Evolutionary conservation across 192 early-diverging fungal species (phyloP).

Genomic region (Entomortierella beljakovae): DNA sequence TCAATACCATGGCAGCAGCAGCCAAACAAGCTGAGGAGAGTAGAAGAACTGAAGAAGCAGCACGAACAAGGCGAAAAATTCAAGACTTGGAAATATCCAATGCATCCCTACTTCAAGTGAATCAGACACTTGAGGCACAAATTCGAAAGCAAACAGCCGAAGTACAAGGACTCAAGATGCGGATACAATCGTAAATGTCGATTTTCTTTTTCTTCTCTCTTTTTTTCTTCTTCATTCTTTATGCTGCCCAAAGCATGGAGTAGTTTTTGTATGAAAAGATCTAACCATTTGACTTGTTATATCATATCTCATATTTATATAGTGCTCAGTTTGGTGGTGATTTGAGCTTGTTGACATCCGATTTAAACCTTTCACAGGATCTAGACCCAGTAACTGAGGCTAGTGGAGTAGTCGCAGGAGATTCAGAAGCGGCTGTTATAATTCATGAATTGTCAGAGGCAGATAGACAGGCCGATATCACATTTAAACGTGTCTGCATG

Average conservation of each 20-base stretch:
- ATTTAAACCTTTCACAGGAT: slow-evolving; percentile 9
- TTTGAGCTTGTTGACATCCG: slow-evolving; percentile 18
- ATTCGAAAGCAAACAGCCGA: slow-evolving; percentile 62
- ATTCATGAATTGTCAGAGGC: slow-evolving; percentile 44
- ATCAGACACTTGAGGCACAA: slow-evolving; percentile 61
- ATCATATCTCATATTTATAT: neutral
- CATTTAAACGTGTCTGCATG: slow-evolving; percentile 38
- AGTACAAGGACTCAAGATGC: slow-evolving; percentile 59
- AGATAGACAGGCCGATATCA: slow-evolving; percentile 42
- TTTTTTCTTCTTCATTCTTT: neutral
- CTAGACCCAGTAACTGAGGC: neutral
- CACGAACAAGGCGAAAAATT: slow-evolving; percentile 55
- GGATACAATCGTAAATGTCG: slow-evolving; percentile 42
- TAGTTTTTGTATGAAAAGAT: neutral
- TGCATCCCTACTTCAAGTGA: slow-evolving; percentile 59
- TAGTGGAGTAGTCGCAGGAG: neutral
- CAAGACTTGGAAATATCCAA: slow-evolving; percentile 69
- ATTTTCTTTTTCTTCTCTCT: neutral
- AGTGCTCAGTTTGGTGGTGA: slow-evolving; percentile 43
- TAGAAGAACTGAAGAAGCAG: slow-evolving; percentile 33
- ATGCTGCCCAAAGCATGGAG: neutral
- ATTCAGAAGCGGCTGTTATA: slow-evolving; percentile 15
- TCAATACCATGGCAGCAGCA: slow-evolving; percentile 15
- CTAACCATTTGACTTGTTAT: neutral
- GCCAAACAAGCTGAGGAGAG: slow-evolving; percentile 35